Conservation (phyloP, 2,329 filamentous ascomycete genomes). For the Penicillium glabrum region DNA sequence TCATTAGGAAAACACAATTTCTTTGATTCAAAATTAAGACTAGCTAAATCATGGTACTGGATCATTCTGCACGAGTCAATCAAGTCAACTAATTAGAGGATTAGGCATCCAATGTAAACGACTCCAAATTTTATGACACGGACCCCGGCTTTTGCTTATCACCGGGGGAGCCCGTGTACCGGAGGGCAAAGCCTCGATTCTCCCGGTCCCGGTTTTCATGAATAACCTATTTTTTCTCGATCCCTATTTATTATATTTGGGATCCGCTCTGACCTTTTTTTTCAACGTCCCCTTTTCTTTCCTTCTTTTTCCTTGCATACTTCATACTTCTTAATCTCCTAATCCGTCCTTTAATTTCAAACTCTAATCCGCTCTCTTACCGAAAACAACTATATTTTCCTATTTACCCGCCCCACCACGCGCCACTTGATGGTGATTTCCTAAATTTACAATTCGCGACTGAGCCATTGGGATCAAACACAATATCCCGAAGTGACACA, state of each 20-base stretch:
- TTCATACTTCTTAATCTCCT: background rate
- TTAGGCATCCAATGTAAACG: background rate
- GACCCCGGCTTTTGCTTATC: background rate
- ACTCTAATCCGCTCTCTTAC: background rate
- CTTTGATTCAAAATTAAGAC: background rate
- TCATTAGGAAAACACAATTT: no score
- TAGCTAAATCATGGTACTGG: background rate
- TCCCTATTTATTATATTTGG: background rate
- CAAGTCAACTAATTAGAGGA: background rate
- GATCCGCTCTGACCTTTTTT: background rate
- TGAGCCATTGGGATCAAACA: background rate
- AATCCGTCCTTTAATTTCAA: background rate
- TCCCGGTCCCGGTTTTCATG: background rate
- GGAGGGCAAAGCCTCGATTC: background rate
- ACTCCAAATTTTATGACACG: background rate
- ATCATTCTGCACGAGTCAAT: background rate
- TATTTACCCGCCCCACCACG: background rate
- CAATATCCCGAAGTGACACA: background rate
- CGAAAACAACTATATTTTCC: background rate
- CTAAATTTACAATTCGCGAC: background rate
- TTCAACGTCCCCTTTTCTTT: background rate
- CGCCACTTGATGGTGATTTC: conserved; percentile 8
- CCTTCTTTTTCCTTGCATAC: background rate
- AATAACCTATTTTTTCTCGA: background rate
- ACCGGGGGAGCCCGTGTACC: background rate